Conservation (phyloP, 2,329 filamentous ascomycete genomes). For the Ophiostoma himal-ulmi region DNA sequence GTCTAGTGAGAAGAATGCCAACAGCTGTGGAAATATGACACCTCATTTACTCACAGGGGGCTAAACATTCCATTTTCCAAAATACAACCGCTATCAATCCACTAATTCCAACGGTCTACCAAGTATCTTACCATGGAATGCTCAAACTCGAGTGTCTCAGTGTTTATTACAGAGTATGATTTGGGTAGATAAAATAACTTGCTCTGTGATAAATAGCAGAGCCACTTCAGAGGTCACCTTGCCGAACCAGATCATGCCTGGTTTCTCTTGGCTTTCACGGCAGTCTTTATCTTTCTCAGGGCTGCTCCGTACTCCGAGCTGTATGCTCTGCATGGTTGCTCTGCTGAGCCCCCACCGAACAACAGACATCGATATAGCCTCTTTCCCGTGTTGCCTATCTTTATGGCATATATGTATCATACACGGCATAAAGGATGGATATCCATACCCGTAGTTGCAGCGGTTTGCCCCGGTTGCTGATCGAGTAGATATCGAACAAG, state of each 20-base stretch:
- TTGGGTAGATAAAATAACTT: neutral
- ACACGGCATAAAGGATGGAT: no score
- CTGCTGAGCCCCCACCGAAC: neutral
- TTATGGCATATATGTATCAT: neutral
- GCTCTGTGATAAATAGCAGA: neutral
- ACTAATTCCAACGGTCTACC: neutral
- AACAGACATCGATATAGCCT: neutral
- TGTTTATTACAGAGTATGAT: neutral
- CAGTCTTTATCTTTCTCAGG: neutral
- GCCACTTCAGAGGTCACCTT: neutral
- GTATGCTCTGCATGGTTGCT: neutral
- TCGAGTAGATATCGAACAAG: neutral
- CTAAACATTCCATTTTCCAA: neutral
- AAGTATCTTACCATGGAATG: no score
- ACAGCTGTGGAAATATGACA: neutral
- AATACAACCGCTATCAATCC: neutral
- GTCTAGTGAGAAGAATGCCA: neutral
- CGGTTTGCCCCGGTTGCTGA: neutral
- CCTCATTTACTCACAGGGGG: neutral
- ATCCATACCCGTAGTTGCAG: neutral
- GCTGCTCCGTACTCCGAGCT: no score
- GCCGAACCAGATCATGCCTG: neutral
- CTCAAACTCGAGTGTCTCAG: neutral
- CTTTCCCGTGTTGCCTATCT: slow-evolving; percentile 6
- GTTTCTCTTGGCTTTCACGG: neutral